Evolutionary conservation across 2,329 filamentous ascomycete species (phyloP).

Genomic region (Colletotrichum eleusines): DNA sequence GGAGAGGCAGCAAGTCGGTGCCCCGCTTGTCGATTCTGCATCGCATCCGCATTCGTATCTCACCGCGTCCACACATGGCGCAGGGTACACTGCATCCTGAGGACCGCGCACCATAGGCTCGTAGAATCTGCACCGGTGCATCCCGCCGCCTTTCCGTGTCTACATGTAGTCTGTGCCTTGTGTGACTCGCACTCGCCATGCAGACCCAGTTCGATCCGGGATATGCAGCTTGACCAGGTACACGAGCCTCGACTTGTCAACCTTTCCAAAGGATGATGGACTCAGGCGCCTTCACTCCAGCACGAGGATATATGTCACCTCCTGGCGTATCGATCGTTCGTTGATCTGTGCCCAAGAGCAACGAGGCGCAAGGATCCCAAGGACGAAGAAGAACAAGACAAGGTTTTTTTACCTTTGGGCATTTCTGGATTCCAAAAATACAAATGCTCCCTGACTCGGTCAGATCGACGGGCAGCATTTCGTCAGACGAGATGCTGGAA

Average conservation of each 20-base stretch:
- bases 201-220: neutral
- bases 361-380: neutral
- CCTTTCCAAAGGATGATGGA: neutral
- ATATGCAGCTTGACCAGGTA: constrained; percentile 11
- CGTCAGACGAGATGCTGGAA: constrained; percentile 8
- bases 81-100: constrained; percentile 26
- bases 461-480: constrained; percentile 5
- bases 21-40: constrained; percentile 19
- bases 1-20: neutral
- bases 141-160: constrained; percentile 4
- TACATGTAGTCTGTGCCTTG: constrained; percentile 24
- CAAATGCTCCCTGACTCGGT: neutral
- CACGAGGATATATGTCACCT: neutral
- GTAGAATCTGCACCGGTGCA: constrained; percentile 32
- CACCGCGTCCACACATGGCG: constrained; percentile 21
- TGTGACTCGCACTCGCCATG: constrained; percentile 20
- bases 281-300: neutral
- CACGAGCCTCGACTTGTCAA: constrained; percentile 6
- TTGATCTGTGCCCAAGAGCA: constrained; percentile 1
- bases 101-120: constrained; percentile 10
- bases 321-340: constrained; percentile 8
- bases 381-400: neutral
- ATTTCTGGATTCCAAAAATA: neutral
- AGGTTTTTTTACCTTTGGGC: neutral
- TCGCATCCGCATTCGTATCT: constrained; percentile 40